Base-by-base conservation (phyloP, 75 land plant genomes). In the Pseudotsuga menziesii region DNA sequence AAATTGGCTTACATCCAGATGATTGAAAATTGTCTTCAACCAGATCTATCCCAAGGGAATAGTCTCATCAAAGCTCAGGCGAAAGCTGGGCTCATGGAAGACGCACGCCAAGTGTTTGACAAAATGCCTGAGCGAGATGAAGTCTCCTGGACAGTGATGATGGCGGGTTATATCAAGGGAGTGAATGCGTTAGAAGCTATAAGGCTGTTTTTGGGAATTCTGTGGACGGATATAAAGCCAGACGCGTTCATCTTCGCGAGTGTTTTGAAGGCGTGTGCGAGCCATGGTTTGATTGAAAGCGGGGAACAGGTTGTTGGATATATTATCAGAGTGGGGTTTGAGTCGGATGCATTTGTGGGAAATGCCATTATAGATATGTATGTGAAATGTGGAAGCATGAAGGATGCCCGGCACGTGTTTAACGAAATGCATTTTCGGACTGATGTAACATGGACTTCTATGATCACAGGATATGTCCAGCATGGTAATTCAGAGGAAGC, bases 131-230 rank as follows among this genome's bases (percentile, higher is more conserved):
- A 76, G 48, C 83, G 58, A 54, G 86, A 88, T 64, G 85, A 78
- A 73, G 81, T 88, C 39, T 84, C 83, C 5, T 88, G 88, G 88
- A 83, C 83, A 0, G 73, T 85, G 35, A 83, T 88, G 87, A 77
- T 80, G n/a, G 73, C 79, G 4, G 85, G 80, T 9, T 88, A 81
- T 74, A 13, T 83, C 2, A 79, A 78, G 57, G 67, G 57, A 48
- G 85, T 85, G 27, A 78, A 72, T 62, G 25, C 62, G 0, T 61
- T 44, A 54, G 79, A 88, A 35, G 83, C 85, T 9, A 44, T 88
- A 52, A 17, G 48, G 4, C 83, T 88, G 23, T 59, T 88, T 8
- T 1, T 58, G 62, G 73, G 78, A 29, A 80, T 88, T 82, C 69
- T 64, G 39, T 32, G 41, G 69, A 64, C 69, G 69, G 69, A 64